Base-by-base conservation (phyloP, 306 rosid genomes). In the Boehmeria nivea region DNA sequence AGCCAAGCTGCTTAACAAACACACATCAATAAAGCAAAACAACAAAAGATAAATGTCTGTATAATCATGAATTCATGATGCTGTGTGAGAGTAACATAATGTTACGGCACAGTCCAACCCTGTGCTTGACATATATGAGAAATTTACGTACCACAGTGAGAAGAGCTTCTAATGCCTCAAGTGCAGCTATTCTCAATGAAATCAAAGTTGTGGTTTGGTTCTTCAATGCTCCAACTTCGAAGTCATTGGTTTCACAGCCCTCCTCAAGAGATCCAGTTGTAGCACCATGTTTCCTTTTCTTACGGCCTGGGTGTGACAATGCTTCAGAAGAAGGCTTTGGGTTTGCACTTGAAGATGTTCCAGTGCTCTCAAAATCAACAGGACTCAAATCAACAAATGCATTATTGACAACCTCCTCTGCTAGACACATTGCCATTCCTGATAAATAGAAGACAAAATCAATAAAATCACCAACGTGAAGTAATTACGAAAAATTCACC, bases 111-210 rank as follows among this genome's bases (percentile, higher is more conserved):
- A n/a, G n/a, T n/a, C n/a, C n/a, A n/a, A n/a, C n/a, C n/a, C n/a
- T n/a, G n/a, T n/a, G n/a, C n/a, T n/a, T n/a, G 57, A 38, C 19
- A 51, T 17, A 23, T 39, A 25, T 10, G 18, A 3, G 39, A 16
- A 54, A 61, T 36, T 31, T 38, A 37, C 86, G 50, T 78, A 91
- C 98, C 94, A 82, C 83, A 21, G 76, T 82, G 38, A 84, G 53
- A 64, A 87, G 89, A 51, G 88, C 75, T 72, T 91, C 89, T 38
- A 91, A 75, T 28, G 96, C 76, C 71, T 84, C 86, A 19, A 91
- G 84, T 54, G 93, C 95, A 33, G 98, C 98, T 67, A 87, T 77
- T 81, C 78, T 75, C 73, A 87, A 57, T 40, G 81, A 64, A 52
- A 84, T 62, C 59, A 86, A 83, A 53, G 77, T 59, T 16, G 36